Evolutionary conservation across 2,329 filamentous ascomycete genomes (phyloP), one percentile per base, ranked within the genome.

Genomic region (Juglanconis juglandina): DNA sequence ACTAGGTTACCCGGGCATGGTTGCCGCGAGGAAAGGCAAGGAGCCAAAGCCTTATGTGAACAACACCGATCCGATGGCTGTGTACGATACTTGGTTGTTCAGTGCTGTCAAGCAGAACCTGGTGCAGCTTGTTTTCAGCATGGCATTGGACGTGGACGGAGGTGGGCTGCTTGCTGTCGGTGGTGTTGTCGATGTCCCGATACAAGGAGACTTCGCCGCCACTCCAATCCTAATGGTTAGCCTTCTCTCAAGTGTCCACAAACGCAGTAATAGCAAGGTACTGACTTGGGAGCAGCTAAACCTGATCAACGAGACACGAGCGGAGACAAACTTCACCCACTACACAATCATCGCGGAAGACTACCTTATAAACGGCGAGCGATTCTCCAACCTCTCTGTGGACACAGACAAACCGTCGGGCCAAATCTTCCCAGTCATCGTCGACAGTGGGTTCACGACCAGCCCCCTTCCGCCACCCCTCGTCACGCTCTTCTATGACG

Each of bases 401-500:
- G 48, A 41, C 5, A 30, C 30, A 17, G 33, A 53, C 4, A 8
- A 11, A 1, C 4, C 41, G 13, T 13, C 49, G 6, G 13, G 35
- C 8, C 4, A 13, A 3, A 11, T 37, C 14, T 61, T 58, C 5
- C 61, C 61, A n/a, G 54, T 56, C 14, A 51, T 61, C 3, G 51
- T 63, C 4, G 61, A 63, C 33, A 63, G 58, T 35, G 61, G 61
- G 14, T 58, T 46, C 13, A 44, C 61, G 8, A 42, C 35, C 41
- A 61, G 51, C 30, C 50, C 61, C 8, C 51, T 63, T 3, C 61
- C 61, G 0, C 58, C 58, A 3, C 56, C 61, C 2, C 58, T 72
- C 3, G 67, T 67, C 17, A 58, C 60, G 8, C 39, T 50, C 8
- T 56, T 70, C 17, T 69, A 70, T 51, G 59, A 49, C 9, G 51